These are phyloP conservation scores for Marasmius tenuissimus DNA, from an alignment of 1,284 basidiomycete species.

Conservation along the genomic window DNA sequence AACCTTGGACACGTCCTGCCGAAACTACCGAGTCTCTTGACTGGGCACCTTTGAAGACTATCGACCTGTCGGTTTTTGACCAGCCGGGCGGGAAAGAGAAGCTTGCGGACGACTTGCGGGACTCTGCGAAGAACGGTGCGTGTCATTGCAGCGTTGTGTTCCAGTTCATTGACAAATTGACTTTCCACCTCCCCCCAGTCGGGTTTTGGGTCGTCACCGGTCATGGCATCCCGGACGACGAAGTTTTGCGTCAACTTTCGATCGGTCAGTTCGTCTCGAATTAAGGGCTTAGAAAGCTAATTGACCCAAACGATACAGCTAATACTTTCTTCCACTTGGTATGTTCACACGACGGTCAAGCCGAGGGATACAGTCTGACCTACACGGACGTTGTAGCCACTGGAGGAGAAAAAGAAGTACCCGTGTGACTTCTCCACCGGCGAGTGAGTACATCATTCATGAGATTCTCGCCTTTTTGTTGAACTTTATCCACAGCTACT, in stretches of 20 bases:
- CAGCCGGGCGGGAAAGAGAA: constrained; percentile 19
- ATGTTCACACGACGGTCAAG: background rate
- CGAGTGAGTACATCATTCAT: constrained; percentile 17
- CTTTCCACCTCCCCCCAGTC: background rate
- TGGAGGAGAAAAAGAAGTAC: constrained; percentile 25
- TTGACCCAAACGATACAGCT: background rate
- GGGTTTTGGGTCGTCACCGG: constrained; percentile 28
- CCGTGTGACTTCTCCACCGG: constrained; percentile 22
- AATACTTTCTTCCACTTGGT: constrained; percentile 24
- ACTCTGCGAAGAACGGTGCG: constrained; percentile 15
- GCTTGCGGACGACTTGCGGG: constrained; percentile 19
- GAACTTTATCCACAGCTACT: constrained; percentile 16
- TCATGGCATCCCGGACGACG: constrained; percentile 23
- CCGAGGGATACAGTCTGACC: background rate
- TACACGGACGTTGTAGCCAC: constrained; percentile 9
- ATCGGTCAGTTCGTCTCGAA: constrained; percentile 8
- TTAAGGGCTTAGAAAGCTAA: background rate
- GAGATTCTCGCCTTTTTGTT: background rate
- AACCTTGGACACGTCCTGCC: constrained; percentile 11
- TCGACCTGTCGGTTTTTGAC: constrained; percentile 27
- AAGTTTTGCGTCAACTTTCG: constrained; percentile 21
- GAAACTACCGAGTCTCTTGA: constrained; percentile 18
- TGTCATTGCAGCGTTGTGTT: background rate
- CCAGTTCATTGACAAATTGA: too few species aligned
- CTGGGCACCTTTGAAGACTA: constrained; percentile 23